Percentiles rank a stretch among this genome's conserved stretches.
These are phyloP conservation scores for Penicillium malachiteum DNA, from an alignment of 495 filamentous ascomycete species.

Conservation along the genomic window DNA sequence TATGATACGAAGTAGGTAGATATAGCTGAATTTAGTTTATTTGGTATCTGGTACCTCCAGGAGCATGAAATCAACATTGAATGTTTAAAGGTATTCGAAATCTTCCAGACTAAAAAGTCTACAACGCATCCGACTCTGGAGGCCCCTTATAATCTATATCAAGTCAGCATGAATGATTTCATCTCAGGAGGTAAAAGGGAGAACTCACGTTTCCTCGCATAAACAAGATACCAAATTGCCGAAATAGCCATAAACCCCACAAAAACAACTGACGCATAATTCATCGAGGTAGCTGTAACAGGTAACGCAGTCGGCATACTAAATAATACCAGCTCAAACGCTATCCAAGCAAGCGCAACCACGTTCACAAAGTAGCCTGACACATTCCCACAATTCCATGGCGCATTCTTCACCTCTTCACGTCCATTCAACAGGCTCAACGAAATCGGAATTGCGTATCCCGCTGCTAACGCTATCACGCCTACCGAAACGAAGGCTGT, in stretches of 20 bases:
- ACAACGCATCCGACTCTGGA: conserved; percentile 21
- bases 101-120: no score
- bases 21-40: no score
- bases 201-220: conserved; percentile 46
- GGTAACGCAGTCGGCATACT: conserved; percentile 53
- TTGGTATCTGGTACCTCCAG: no score
- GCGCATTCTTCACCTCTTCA: conserved; percentile 49
- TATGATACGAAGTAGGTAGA: no score
- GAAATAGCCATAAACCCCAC: conserved; percentile 49
- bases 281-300: conserved; percentile 50
- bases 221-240: conserved; percentile 43
- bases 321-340: conserved; percentile 59
- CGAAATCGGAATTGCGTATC: conserved; percentile 59
- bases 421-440: conserved; percentile 54
- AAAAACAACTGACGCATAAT: conserved; percentile 66
- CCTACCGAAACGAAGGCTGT: conserved; percentile 65
- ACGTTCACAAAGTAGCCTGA: conserved; percentile 58
- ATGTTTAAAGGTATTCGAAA: no score
- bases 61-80: no score
- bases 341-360: conserved; percentile 58
- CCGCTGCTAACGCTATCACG: conserved; percentile 57
- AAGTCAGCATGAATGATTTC: conserved; percentile 7
- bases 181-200: conserved; percentile 4
- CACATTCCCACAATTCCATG: conserved; percentile 53
- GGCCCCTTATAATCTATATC: conserved; percentile 45